Evolutionary conservation across 257 asterid species (phyloP), one percentile per base, ranked within the genome.

Genomic region (Gentiana straminea): DNA sequence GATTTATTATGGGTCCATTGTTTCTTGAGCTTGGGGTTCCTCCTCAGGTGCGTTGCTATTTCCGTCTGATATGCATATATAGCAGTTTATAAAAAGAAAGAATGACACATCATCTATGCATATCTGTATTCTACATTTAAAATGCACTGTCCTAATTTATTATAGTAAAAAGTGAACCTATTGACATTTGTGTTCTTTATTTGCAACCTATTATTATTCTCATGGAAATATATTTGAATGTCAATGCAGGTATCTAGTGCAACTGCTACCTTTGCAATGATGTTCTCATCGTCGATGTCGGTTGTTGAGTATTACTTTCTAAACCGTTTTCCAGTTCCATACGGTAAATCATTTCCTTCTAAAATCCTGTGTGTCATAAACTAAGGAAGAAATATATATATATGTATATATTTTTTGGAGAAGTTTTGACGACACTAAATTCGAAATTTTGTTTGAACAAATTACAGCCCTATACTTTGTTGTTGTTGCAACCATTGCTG

Each of bases 241-340:
- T 51, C 50, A 37, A 13, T 65, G 64, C 64, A 91, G 98, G 98
- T 91, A 65, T 87, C 98, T 61, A 91, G 98, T 81, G 97, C 98
- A 36, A 91, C 98, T 0, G 96, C 98, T 55, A 87, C 98, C 57
- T 91, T 81, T 68, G 95, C 95, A 51, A 91, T 91, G 98, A 83
- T 83, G 97, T 91, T 91, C 84, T 91, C 98, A 55, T 84, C 98
- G 12, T 91, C 98, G 6, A 91, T 91, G 98, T 91, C 98, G 3
- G 98, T 91, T 39, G 89, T 91, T 10, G 96, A 91, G 73, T 91
- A 91, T 63, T 84, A 91, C 77, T 94, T 91, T 47, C 75, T 91
- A 15, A 87, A 83, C 52, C 94, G 98, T 52, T 91, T 91, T 49
- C 98, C 98, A 2, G 86, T 91, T 57, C 96, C 98, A 56, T 91